phyloP scores from a whole-genome alignment of 805 yeast species.

The Kuraishia ogatae region DNA sequence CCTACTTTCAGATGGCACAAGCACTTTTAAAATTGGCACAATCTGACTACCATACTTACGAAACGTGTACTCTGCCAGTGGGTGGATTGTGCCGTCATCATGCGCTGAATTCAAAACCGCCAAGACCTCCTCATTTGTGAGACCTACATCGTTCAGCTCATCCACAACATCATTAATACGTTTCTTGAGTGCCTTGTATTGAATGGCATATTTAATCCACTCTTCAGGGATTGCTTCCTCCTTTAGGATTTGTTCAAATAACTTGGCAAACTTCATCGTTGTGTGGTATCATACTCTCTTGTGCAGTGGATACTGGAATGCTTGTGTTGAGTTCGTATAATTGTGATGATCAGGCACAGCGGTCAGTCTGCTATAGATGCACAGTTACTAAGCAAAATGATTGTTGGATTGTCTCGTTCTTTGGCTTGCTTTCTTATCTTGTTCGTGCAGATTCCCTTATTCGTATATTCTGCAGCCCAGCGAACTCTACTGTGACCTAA shows the following conservation, averaged over 20 bases:
- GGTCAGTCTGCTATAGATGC: too few species aligned
- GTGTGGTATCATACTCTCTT: background rate
- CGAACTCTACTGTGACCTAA: too few species aligned
- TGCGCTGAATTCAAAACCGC: slow-evolving; percentile 7
- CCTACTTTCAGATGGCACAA: background rate
- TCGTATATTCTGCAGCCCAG: too few species aligned
- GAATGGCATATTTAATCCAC: slow-evolving; percentile 64
- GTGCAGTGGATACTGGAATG: background rate
- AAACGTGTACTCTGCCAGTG: slow-evolving; percentile 29
- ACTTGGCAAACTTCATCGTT: slow-evolving; percentile 75
- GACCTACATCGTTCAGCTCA: slow-evolving; percentile 52
- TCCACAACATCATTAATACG: slow-evolving; percentile 55
- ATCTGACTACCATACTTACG: slow-evolving; percentile 16
- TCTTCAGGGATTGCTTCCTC: slow-evolving; percentile 56
- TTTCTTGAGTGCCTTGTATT: slow-evolving; percentile 64
- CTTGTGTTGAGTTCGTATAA: too few species aligned
- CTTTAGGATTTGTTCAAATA: slow-evolving; percentile 51
- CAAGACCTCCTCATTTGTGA: slow-evolving; percentile 31
- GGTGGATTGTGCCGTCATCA: background rate
- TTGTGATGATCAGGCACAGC: too few species aligned
- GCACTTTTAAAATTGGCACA: slow-evolving; percentile 22
- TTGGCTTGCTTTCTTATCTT: too few species aligned
- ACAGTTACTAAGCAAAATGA: too few species aligned
- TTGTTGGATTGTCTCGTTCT: too few species aligned
- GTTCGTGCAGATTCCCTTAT: too few species aligned